Base-by-base conservation (phyloP, 2,329 filamentous ascomycete species). In the Pseudocercospora fijiensis region DNA sequence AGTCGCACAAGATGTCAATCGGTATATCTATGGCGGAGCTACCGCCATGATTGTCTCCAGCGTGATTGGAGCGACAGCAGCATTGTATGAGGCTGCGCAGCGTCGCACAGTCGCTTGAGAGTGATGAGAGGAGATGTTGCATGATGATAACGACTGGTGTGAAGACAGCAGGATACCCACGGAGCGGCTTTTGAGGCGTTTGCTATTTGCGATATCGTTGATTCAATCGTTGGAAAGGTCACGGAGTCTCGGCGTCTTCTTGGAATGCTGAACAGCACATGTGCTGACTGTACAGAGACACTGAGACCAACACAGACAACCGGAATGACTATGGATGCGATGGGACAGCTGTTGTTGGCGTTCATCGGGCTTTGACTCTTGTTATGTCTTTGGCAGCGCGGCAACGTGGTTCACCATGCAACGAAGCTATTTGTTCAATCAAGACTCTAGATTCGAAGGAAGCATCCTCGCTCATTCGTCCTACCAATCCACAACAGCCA, bases 41-140 rank as follows among this genome's bases (percentile, higher is more conserved):
- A 83, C 86, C 71, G 88, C 89, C 37, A 80, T 91, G 56, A 76
- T 93, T 55, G 85, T 88, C 33, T 89, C 89, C 55, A 82, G 88
- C 6, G 85, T 84, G 60, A 86, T 94, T 68, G 89, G 88, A 4
- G 84, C 85, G 22, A 73, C 93, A 27, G 82, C 88, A 55, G 89
- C 88, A 68, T 78, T 95, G 67, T 95, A 93, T 76, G 90, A 94
- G 68, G 91, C 90, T 43, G 87, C 90, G 24, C 78, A 93, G 74
- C 53, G 27, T 20, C 28, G 30, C 18, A 56, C 53, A 11, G 53
- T 56, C 24, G 53, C 53, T 41, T 56, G 28, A 56, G 9, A 41
- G 22, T 26, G 51, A 33, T 22, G 13, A 13, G 53, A 56, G 27
- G n/a, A 56, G 7, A 18, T 11, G 13, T 16, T 37, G 13, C 9